Conservation (phyloP, 1,139 yeast species). For the Meyerozyma sp. region DNA sequence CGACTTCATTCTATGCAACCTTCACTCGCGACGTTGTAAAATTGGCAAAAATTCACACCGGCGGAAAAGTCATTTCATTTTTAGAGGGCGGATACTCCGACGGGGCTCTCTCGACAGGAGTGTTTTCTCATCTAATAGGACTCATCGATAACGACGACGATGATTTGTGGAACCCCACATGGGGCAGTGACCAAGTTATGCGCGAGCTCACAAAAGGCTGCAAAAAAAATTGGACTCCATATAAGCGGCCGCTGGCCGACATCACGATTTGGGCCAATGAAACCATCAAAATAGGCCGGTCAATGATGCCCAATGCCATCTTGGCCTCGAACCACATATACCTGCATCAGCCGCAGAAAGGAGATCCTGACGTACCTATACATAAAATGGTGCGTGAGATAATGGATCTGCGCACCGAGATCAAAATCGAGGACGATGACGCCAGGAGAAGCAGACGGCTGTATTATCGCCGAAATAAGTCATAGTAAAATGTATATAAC, state of each 20-base stretch:
- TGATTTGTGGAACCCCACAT: slow-evolving; percentile 54
- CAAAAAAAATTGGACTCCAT: slow-evolving; percentile 59
- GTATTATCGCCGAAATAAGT: slow-evolving; percentile 17
- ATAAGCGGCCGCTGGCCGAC: slow-evolving; percentile 42
- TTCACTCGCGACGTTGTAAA: slow-evolving; percentile 71
- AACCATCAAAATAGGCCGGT: slow-evolving; percentile 60
- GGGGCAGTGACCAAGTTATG: slow-evolving; percentile 61
- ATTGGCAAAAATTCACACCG: slow-evolving; percentile 55
- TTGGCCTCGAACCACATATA: slow-evolving; percentile 37
- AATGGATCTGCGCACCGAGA: slow-evolving; percentile 9
- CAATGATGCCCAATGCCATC: slow-evolving; percentile 60
- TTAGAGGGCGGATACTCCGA: slow-evolving; percentile 89
- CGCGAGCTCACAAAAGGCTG: slow-evolving; percentile 69
- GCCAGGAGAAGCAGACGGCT: slow-evolving; percentile 30
- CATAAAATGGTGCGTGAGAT: slow-evolving; percentile 31
- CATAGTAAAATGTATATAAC: too few relatives aligned
- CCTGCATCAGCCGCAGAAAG: slow-evolving; percentile 16
- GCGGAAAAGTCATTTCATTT: slow-evolving; percentile 63
- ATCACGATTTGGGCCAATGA: slow-evolving; percentile 63
- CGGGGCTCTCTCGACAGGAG: slow-evolving; percentile 76
- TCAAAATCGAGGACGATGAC: slow-evolving; percentile 22
- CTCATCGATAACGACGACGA: slow-evolving; percentile 37
- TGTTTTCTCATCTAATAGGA: slow-evolving; percentile 74
- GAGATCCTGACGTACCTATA: slow-evolving; percentile 11
- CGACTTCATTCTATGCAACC: slow-evolving; percentile 70